Evolutionary conservation across 2,329 filamentous ascomycete species (phyloP).

Genomic region (Colletotrichum sp.): DNA sequence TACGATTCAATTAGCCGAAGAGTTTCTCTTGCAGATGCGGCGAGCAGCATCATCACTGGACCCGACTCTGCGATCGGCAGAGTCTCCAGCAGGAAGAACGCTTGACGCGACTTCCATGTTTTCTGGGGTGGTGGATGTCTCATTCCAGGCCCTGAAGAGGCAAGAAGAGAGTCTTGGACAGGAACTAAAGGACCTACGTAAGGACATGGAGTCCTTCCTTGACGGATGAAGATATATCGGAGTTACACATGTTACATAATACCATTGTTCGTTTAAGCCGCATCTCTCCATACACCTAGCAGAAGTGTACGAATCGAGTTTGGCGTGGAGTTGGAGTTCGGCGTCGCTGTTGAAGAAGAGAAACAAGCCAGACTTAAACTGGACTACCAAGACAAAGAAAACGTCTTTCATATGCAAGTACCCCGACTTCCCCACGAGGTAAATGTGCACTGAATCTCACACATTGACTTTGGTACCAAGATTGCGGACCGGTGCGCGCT

Average conservation of each 20-base stretch:
- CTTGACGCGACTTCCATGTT: constrained; percentile 33
- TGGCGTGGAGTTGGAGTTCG: not conserved
- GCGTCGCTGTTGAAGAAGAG: not conserved
- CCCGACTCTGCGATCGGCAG: constrained; percentile 21
- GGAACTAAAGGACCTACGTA: constrained; percentile 35
- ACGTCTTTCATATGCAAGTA: constrained; percentile 20
- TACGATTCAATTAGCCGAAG: constrained; percentile 46
- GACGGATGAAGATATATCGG: constrained; percentile 22
- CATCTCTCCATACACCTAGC: not conserved
- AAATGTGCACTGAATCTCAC: not conserved
- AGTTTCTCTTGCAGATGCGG: constrained; percentile 41
- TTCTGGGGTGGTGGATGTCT: constrained; percentile 32
- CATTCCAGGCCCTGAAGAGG: constrained; percentile 30
- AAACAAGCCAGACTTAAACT: constrained; percentile 10
- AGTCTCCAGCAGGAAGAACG: not conserved
- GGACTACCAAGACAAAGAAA: constrained; percentile 13
- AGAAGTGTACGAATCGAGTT: not conserved
- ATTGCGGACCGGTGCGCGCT: constrained; percentile 10
- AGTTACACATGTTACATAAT: not conserved
- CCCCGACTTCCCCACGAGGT: constrained; percentile 10
- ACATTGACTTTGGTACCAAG: not conserved
- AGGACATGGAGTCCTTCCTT: constrained; percentile 36
- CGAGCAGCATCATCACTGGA: constrained; percentile 34
- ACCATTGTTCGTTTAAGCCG: not conserved
- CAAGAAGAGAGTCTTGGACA: constrained; percentile 38